Evolutionary conservation across 176 grass and related monocot genomes (phyloP), one percentile per base, ranked within the genome.

Genomic region (Lolium multiflorum): DNA sequence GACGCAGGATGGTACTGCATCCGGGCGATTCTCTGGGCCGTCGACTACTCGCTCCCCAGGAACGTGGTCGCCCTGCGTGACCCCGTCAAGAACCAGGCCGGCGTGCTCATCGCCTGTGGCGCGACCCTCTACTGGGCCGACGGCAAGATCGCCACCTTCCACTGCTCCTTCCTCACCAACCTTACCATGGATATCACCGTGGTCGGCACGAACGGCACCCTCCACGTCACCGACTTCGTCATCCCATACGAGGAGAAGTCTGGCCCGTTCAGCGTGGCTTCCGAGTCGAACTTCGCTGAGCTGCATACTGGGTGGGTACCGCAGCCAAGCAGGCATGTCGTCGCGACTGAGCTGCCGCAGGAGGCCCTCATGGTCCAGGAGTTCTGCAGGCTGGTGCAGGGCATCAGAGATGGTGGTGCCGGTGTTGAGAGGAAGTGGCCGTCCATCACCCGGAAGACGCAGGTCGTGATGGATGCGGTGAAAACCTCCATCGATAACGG

Each of bases 1-100:
- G 95, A 97, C 78, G 79, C 20, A 1, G 90, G 92, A 35, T 97
- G 95, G 95, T 97, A 93, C 81, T 92, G 92, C 88, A 97, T 92
- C 47, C 88, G 86, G 5, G 88, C 90, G 3, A 85, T 90, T 74
- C 38, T 97, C 22, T 97, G 92, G 95, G 92, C 92, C 51, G 89
- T 89, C 14, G 71, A 90, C 65, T 97, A 91, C 51, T 76, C 87
- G 28, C 74, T 94, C 7, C 92, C 92, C 20, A 88, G 92, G 70
- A 91, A 82, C 46, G 86, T 54, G 37, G 80, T 88, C 0, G 90
- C 92, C 0, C 38, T 88, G 12, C 74, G 47, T 1, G 54, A 72
- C 16, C 73, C 90, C 18, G 84, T 91, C 9, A 92, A 85, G 66
- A 97, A 94, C 80, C 61, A 86, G 58, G 86, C 86, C 3, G 92